phyloP scores from a whole-genome alignment of 768 basidiomycete genomes.

The Panus rudis region DNA sequence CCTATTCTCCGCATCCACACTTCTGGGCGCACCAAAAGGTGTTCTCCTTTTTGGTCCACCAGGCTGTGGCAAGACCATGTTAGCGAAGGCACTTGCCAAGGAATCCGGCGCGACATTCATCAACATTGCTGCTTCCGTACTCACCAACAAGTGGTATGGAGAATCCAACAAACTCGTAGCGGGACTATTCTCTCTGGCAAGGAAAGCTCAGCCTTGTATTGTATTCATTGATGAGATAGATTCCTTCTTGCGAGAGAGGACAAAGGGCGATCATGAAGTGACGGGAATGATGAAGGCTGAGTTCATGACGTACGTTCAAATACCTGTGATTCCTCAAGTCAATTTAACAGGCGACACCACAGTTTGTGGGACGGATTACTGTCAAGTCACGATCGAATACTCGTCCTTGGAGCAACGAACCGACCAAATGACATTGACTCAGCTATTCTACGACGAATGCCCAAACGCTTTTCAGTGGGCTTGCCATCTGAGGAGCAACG shows the following conservation, averaged over 20 bases:
- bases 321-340: no score
- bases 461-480: conserved; percentile 85
- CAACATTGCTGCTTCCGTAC: conserved; percentile 68
- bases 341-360: neutral
- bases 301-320: conserved; percentile 74
- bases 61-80: conserved; percentile 98
- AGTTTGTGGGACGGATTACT: conserved; percentile 95
- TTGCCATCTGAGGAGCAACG: conserved; percentile 77
- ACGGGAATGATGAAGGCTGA: conserved; percentile 99
- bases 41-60: conserved; percentile 95
- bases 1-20: conserved; percentile 75
- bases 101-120: conserved; percentile 97
- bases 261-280: conserved; percentile 89
- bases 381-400: conserved; percentile 71
- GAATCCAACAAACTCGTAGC: conserved; percentile 95
- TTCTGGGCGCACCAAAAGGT: conserved; percentile 90
- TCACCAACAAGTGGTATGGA: conserved; percentile 82
- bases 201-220: conserved; percentile 90
- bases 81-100: conserved; percentile 97
- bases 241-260: conserved; percentile 84
- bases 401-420: conserved; percentile 94
- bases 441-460: conserved; percentile 92
- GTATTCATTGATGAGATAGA: conserved; percentile 99
- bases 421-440: conserved; percentile 87
- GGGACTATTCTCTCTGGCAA: conserved; percentile 87